Conservation (phyloP, 208 protist genomes). For the Crithidia acanthocephali region DNA sequence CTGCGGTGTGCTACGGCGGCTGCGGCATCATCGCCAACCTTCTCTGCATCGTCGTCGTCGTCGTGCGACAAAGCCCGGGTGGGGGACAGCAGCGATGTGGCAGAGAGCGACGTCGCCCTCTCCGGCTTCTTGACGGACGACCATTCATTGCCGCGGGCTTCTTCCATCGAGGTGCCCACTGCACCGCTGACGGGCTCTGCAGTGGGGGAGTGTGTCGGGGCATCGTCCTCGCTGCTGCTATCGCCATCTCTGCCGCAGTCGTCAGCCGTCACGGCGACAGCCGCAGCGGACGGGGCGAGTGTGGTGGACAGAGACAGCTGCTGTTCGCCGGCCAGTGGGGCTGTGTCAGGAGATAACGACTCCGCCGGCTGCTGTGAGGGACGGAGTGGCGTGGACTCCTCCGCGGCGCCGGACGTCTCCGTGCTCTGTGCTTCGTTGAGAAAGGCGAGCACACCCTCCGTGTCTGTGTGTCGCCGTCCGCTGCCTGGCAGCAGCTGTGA, state of each 20-base stretch:
- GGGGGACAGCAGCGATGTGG: neutral
- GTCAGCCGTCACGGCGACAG: neutral
- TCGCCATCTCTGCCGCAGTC: neutral
- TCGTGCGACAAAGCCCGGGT: neutral
- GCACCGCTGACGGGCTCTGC: neutral
- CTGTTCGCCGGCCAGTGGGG: neutral
- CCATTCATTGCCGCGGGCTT: neutral
- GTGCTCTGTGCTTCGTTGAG: neutral
- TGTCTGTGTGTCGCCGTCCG: constrained; percentile 5
- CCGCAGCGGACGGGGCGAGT: neutral
- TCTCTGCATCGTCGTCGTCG: neutral
- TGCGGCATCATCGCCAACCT: too few species aligned
- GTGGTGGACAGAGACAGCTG: neutral
- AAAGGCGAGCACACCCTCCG: neutral
- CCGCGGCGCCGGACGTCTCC: neutral
- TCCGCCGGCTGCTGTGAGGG: neutral
- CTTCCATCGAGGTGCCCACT: neutral
- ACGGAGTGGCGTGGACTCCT: neutral
- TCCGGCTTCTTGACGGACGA: neutral
- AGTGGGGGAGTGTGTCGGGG: neutral
- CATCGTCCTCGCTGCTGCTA: neutral
- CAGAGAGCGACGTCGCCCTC: neutral
- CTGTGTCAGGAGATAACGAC: neutral
- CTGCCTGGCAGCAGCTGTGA: neutral
- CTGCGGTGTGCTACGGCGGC: neutral